Evolutionary conservation across 306 rosid genomes (phyloP), one percentile per base, ranked within the genome.

Genomic region (Rosa lucieae): DNA sequence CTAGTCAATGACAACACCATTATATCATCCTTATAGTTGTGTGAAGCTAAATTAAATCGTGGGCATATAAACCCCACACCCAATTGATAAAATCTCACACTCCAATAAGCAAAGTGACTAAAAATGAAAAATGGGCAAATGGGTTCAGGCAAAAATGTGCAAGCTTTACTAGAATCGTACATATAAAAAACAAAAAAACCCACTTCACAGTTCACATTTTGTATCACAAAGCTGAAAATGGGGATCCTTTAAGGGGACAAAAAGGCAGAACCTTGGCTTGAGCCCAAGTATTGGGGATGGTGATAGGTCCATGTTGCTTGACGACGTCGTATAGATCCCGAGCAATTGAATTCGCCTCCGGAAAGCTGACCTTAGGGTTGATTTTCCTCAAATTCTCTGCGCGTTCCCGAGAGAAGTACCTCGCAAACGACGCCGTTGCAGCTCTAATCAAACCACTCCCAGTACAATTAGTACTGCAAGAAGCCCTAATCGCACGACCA

Each of bases 361-460:
- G 89, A 18, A 81, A 83, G 12, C 83, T 79, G 58, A 85, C 82
- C 58, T 72, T 85, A 4, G 91, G 91, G 43, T 88, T 85, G 39
- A 88, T 85, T 26, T 88, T 88, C 61, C 91, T 76, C 48, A 88
- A 67, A 81, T 88, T 88, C 79, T 88, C 89, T 0, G 83, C 89
- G 3, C 91, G 84, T 48, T 79, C 79, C 35, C 85, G 76, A 10
- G 88, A 87, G 80, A 87, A 87, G 76, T 75, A 76, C 83, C 90
- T 82, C 46, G 78, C 77, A 8, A 87, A 77, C 68, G 77, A 77
- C 68, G 77, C 74, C 55, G 9, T 26, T 42, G 46, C 74, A 5
- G 20, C 29, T 61, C 44, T 14, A 3, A 75, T 29, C 47, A 75
- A 35, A 61, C 61, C 59, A 68, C 10, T 15, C 49, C 52, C 72